Evolutionary conservation across 1,284 basidiomycete genomes (phyloP).

Genomic region (Pseudozyma pruni): DNA sequence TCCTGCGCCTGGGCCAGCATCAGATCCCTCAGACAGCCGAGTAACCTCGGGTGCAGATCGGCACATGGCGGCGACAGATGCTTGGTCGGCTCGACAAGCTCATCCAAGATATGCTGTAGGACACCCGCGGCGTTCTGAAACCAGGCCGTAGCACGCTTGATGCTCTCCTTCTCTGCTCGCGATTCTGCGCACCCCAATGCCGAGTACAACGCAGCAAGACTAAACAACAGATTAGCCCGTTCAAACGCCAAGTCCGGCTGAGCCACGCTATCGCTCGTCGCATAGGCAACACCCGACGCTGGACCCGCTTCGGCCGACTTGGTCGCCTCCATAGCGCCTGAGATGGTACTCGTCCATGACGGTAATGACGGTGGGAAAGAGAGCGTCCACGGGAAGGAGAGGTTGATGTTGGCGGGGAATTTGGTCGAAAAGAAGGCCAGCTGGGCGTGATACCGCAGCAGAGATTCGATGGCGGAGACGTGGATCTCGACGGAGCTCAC

Average conservation of each 20-base stretch:
- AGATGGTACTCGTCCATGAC: conserved; percentile 38
- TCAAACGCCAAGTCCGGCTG: conserved; percentile 57
- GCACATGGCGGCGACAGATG: conserved; percentile 23
- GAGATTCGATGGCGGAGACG: conserved; percentile 33
- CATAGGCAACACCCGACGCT: conserved; percentile 30
- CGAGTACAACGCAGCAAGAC: conserved; percentile 54
- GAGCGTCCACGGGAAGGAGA: conserved; percentile 59
- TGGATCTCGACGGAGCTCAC: conserved; percentile 73
- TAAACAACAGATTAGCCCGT: conserved; percentile 53
- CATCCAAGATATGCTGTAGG: conserved; percentile 45
- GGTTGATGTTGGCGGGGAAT: conserved; percentile 73
- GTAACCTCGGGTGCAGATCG: conserved; percentile 71
- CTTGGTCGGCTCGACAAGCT: conserved; percentile 31
- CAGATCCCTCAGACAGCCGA: conserved; percentile 78
- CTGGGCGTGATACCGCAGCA: conserved; percentile 82
- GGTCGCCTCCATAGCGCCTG: conserved; percentile 41
- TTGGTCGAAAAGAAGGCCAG: conserved; percentile 81
- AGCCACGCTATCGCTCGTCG: conserved; percentile 42
- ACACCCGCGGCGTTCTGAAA: conserved; percentile 61
- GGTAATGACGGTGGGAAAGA: conserved; percentile 48
- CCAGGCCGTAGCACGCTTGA: conserved; percentile 54
- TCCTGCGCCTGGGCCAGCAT: conserved; percentile 96
- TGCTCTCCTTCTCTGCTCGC: conserved; percentile 58
- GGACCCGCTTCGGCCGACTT: conserved; percentile 39
- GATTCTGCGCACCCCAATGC: conserved; percentile 50